Conservation (phyloP, 352 stramenopile species). For the Globisporangium megalacanthum region DNA sequence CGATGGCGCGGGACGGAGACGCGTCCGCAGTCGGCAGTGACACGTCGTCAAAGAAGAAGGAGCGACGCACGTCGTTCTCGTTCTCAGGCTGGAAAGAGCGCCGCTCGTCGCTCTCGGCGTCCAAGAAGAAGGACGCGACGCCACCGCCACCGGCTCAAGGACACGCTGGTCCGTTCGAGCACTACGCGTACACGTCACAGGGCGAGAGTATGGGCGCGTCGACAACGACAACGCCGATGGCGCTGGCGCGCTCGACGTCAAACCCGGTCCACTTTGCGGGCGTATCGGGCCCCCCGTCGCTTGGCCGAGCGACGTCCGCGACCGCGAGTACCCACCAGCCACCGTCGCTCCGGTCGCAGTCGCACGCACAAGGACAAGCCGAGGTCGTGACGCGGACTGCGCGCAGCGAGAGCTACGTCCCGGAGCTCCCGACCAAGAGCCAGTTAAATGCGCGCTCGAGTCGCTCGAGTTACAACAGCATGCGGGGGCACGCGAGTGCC, state of each 20-base stretch:
- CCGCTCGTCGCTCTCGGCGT: conserved; percentile 20
- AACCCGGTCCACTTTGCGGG: conserved; percentile 8
- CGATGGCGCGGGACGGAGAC: conserved; percentile 18
- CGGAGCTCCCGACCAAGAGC: conserved; percentile 10
- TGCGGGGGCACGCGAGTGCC: background rate
- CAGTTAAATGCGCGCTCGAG: conserved; percentile 4
- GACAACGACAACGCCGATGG: conserved; percentile 9
- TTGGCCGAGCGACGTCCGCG: background rate
- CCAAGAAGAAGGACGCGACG: conserved; percentile 15
- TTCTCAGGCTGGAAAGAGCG: conserved; percentile 45
- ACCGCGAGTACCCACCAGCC: background rate
- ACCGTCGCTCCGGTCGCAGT: conserved; percentile 1
- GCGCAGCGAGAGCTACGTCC: conserved; percentile 14
- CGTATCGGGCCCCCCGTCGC: background rate
- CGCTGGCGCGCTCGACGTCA: conserved; percentile 11
- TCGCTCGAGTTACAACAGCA: conserved; percentile 8
- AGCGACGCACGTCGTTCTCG: conserved; percentile 44
- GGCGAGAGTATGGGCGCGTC: background rate
- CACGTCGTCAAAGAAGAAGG: conserved; percentile 30
- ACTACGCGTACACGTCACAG: no score
- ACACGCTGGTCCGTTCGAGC: no score
- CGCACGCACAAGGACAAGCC: conserved; percentile 3
- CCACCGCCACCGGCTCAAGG: background rate
- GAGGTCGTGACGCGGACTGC: conserved; percentile 1
- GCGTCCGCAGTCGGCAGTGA: background rate